Evolutionary conservation across 805 yeast species (phyloP), one percentile per base, ranked within the genome.

Genomic region (Zygotorulaspora chibaensis): DNA sequence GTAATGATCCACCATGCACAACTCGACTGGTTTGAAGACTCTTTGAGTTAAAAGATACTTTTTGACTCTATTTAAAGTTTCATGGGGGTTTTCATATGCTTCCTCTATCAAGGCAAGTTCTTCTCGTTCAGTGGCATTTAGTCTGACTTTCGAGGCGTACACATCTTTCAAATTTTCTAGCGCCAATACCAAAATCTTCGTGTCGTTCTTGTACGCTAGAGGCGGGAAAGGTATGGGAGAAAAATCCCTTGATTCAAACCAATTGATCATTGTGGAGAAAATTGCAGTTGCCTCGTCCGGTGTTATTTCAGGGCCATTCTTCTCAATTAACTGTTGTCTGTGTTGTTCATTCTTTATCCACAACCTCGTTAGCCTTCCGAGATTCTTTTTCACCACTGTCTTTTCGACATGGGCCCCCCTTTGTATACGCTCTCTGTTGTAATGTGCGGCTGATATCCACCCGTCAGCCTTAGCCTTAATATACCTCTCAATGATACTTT

Each of bases 21-120:
- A 60, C 1, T 81, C 80, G 2, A 84, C 87, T 47, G 93, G 97
- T 61, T 90, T 90, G 69, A 93, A 93, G 8, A 88, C 93, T 50
- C 98, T 74, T 63, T 90, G 96, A 0, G 96, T 86, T 46, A 89
- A 69, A 38, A 93, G 67, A 35, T 83, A 81, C 56, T 84, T 83
- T 66, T 93, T 93, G 45, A 93, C 78, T 51, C 96, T 77, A 12
- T 84, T 84, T 47, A 93, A 70, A 50, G 90, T 84, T 59, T 95
- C 98, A 62, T 89, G 96, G 0, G 99, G 99, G 55, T 88, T 87
- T 58, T 93, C 99, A 62, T 88, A 93, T 0, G 98, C 98, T 59
- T 89, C 95, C 60, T 93, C 99, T 38, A 93, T 88, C 50, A 91
- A 70, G 0, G 96, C 93, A 49, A 93, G 69, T 58, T 93, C 99